Base-by-base conservation (phyloP, 208 protist species). In the Crithidia brevicula region DNA sequence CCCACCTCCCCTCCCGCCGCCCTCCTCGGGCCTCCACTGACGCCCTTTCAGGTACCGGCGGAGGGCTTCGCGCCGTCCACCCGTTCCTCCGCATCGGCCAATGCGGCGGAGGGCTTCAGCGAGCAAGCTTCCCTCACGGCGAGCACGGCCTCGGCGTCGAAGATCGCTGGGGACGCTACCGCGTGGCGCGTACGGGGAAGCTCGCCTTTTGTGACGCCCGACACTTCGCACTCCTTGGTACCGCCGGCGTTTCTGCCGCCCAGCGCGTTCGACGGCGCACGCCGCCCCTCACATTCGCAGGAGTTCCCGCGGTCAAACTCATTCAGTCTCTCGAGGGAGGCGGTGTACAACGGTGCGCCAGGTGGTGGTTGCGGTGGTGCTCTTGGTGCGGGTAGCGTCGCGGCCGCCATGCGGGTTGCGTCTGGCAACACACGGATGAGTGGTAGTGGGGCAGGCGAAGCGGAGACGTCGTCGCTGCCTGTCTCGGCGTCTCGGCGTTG, bases 261-360 rank as follows among this genome's bases (percentile, higher is more conserved):
- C 11, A 49, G 15, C 43, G n/a, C 31, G 13, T 28, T 38, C 22
- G 4, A n/a, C 43, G 8, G 45, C 4, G 45, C 45, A 1, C 59
- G 33, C 42, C 59, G 45, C 31, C 15, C 45, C 0, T 45, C 46
- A 0, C 45, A 18, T 38, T 22, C 59, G 22, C 3, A 28, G 15
- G 59, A 54, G 59, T 23, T 65, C 4, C 31, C 43, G 27, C 59
- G 31, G n/a, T 54, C 59, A 10, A 65, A 43, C 59, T 65, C 59
- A 13, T 45, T 65, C 46, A 65, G 59, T 22, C 28, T 65, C 13
- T 65, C 59, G 1, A 50, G 25, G 27, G 59, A 65, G 33, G 45
- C 33, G 4, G n/a, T n/a, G n/a, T n/a, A n/a, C 33, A 40, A 13
- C 10, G 36, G 36, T 13, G 36, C 8, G 10, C 36, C 10, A 13